Percentiles rank a stretch among this genome's conserved stretches.
Conservation (phyloP, 2,329 filamentous ascomycete genomes). For the Pyricularia sp. region DNA sequence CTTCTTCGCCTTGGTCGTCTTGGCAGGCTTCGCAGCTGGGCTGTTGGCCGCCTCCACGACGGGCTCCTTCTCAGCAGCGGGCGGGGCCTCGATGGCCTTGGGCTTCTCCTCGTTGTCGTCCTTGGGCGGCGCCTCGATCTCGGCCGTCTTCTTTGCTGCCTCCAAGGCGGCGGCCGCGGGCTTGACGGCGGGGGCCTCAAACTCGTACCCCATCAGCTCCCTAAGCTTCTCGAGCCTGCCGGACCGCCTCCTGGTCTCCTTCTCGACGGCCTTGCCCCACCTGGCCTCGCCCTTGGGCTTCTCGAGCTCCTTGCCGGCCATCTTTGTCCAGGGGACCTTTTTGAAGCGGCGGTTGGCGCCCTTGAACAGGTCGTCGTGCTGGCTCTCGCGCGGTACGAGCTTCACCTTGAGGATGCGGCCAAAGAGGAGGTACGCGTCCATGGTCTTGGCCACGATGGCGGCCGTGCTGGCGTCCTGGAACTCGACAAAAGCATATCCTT, state of each 20-base stretch:
- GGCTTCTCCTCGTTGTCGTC: conserved; percentile 15
- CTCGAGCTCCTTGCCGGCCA: conserved; percentile 63
- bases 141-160: conserved; percentile 19
- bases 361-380: conserved; percentile 76
- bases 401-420: conserved; percentile 76
- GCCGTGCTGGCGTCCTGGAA: conserved; percentile 69
- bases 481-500: conserved; percentile 92
- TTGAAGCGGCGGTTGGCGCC: conserved; percentile 86
- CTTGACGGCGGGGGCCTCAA: conserved; percentile 62
- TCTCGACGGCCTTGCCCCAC: conserved; percentile 66
- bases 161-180: conserved; percentile 22
- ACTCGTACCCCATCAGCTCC: conserved; percentile 65
- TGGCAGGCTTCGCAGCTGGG: conserved; percentile 22
- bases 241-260: conserved; percentile 57
- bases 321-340: conserved; percentile 73
- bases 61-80: conserved; percentile 20
- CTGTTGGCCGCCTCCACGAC: conserved; percentile 5
- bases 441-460: conserved; percentile 83
- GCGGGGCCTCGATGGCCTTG: conserved; percentile 24
- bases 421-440: conserved; percentile 96
- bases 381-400: conserved; percentile 58
- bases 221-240: conserved; percentile 63
- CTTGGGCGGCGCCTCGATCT: conserved; percentile 13
- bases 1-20: conserved; percentile 18
- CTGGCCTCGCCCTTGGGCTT: conserved; percentile 57